phyloP scores from a whole-genome alignment of 2,329 filamentous ascomycete genomes.

The Sporothrix pseudoabietina region DNA sequence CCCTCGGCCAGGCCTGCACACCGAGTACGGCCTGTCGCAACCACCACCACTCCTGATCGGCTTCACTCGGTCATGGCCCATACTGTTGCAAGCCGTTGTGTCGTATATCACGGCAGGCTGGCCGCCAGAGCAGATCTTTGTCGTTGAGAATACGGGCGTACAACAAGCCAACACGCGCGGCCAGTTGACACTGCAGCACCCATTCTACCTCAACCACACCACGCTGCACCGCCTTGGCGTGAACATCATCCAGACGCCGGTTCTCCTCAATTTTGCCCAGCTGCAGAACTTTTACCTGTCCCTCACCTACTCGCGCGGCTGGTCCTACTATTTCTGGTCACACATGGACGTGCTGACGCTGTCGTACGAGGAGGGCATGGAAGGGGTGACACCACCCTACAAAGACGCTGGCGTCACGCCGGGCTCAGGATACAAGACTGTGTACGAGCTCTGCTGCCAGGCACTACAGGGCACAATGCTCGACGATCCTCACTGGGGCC shows the following conservation, averaged over 20 bases:
- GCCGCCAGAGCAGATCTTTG: constrained; percentile 58
- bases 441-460: constrained; percentile 32
- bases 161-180: constrained; percentile 55
- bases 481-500: constrained; percentile 49
- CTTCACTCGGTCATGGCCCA: constrained; percentile 41
- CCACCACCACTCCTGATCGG: background rate
- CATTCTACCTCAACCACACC: constrained; percentile 58
- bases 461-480: constrained; percentile 38
- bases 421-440: constrained; percentile 44
- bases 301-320: constrained; percentile 47
- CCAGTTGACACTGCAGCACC: constrained; percentile 55
- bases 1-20: constrained; percentile 45
- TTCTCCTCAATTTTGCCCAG: background rate
- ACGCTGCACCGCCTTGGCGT: background rate
- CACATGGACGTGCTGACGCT: constrained; percentile 56
- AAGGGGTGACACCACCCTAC: constrained; percentile 41
- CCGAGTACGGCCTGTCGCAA: constrained; percentile 36
- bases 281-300: constrained; percentile 33
- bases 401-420: constrained; percentile 36
- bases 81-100: constrained; percentile 58
- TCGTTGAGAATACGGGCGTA: constrained; percentile 63
- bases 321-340: constrained; percentile 56
- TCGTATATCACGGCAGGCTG: constrained; percentile 62
- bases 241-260: constrained; percentile 1
- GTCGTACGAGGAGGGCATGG: constrained; percentile 47